Evolutionary conservation across 345 rosid species (phyloP).

Genomic region (Boechera retrofracta): DNA sequence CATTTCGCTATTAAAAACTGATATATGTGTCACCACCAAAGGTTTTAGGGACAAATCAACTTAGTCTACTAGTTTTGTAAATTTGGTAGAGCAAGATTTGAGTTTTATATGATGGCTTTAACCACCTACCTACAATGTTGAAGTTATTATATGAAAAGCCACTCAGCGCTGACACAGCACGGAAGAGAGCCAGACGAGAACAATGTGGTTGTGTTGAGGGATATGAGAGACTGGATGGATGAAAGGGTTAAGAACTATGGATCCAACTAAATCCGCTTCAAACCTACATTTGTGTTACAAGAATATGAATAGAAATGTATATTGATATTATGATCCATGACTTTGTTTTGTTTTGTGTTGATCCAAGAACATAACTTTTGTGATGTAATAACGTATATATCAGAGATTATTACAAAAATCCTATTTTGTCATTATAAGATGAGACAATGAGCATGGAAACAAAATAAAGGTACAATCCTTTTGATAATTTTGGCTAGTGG

Average conservation of each 20-base stretch:
- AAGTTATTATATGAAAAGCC: not conserved
- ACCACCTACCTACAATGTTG: not conserved
- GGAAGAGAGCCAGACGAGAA: not conserved
- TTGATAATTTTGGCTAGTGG: slow-evolving; percentile 3
- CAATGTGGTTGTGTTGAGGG: not conserved
- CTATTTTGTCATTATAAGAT: not conserved
- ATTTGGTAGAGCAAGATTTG: not conserved
- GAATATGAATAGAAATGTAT: not conserved
- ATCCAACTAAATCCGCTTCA: not conserved
- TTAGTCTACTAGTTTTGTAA: not conserved
- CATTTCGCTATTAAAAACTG: too few relatives aligned
- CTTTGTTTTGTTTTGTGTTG: slow-evolving; percentile 25
- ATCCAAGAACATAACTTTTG: slow-evolving; percentile 29
- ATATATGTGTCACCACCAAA: too few relatives aligned
- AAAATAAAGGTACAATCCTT: not conserved
- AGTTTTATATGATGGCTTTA: not conserved
- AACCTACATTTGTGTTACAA: not conserved
- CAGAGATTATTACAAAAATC: slow-evolving; percentile 8
- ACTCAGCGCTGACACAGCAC: not conserved
- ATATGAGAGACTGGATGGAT: not conserved
- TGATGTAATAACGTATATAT: slow-evolving; percentile 7
- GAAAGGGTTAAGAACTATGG: not conserved
- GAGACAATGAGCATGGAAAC: not conserved
- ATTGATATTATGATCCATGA: not conserved
- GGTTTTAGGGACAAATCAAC: not conserved